These are phyloP conservation scores for Globisporangium uncinulatum DNA, from an alignment of 352 stramenopile genomes.

Conservation along the genomic window DNA sequence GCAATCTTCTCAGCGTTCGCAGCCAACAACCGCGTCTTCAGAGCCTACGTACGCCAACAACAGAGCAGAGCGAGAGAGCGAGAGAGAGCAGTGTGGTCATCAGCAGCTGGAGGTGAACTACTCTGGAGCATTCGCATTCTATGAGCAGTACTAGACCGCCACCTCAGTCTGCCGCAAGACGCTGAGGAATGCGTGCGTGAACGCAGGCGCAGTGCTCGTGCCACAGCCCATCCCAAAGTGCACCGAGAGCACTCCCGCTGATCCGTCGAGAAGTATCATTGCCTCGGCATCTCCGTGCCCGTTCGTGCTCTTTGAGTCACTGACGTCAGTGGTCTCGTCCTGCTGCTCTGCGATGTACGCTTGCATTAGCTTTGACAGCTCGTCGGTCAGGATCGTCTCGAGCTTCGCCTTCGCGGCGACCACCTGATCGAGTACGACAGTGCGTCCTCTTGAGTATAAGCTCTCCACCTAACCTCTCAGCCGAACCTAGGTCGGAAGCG, in stretches of 20 bases:
- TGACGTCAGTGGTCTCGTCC: not conserved
- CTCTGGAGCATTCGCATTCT: not conserved
- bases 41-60: slow-evolving; percentile 13
- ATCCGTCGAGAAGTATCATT: not conserved
- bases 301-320: not conserved
- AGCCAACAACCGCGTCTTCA: slow-evolving; percentile 34
- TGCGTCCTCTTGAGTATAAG: too few species aligned
- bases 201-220: slow-evolving; percentile 34
- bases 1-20: slow-evolving; percentile 31
- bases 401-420: slow-evolving; percentile 25
- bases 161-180: slow-evolving; percentile 53
- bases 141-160: not conserved
- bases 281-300: slow-evolving; percentile 3
- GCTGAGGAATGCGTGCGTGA: slow-evolving; percentile 31
- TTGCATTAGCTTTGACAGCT: slow-evolving; percentile 25
- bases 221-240: slow-evolving; percentile 33
- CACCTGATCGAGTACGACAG: slow-evolving; percentile 13
- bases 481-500: not conserved
- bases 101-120: not conserved
- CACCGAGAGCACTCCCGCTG: not conserved
- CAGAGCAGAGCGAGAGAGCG: too few species aligned
- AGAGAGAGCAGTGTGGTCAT: not conserved
- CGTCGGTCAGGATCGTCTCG: slow-evolving; percentile 23
- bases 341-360: slow-evolving; percentile 11
- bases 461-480: not conserved